Percentiles rank a stretch among this genome's conserved stretches.
phyloP scores from a whole-genome alignment of 371 early-diverging fungal species.

The Gilbertella persicaria region DNA sequence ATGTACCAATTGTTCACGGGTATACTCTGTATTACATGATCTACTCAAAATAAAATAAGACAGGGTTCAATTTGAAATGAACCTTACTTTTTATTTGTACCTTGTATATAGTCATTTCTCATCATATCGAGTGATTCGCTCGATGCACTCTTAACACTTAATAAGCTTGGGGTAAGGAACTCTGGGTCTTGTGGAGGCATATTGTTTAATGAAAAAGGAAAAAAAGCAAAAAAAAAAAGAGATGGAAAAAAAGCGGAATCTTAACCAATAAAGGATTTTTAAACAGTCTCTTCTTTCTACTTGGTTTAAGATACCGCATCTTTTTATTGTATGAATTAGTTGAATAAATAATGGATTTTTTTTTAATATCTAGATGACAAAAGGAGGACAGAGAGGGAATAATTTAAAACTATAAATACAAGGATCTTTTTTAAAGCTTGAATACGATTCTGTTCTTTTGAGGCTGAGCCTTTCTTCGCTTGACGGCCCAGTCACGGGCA shows the following conservation, averaged over 20 bases:
- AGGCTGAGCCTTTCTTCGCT: conserved; percentile 16
- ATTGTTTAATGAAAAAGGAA: conserved; percentile 4
- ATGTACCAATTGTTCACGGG: conserved; percentile 41
- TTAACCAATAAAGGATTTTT: neutral
- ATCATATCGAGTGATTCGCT: conserved; percentile 24
- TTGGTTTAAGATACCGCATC: no score
- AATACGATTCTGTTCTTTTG: conserved; percentile 22
- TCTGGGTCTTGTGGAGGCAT: conserved; percentile 20
- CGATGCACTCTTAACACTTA: conserved; percentile 1
- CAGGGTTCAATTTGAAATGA: neutral
- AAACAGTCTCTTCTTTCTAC: no score
- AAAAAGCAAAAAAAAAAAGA: neutral
- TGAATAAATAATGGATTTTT: neutral
- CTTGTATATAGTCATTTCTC: conserved; percentile 22
- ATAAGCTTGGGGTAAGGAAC: neutral
- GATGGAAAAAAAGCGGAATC: neutral
- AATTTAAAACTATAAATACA: no score
- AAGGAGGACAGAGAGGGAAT: no score
- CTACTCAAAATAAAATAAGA: conserved; percentile 9
- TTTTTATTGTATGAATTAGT: neutral
- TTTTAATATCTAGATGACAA: neutral
- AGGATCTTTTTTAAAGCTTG: conserved; percentile 27
- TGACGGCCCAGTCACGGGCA: conserved; percentile 37
- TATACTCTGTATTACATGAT: conserved; percentile 28
- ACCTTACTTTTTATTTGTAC: conserved; percentile 18